Evolutionary conservation across 345 rosid genomes (phyloP).

Genomic region (Rubroshorea leprosula): DNA sequence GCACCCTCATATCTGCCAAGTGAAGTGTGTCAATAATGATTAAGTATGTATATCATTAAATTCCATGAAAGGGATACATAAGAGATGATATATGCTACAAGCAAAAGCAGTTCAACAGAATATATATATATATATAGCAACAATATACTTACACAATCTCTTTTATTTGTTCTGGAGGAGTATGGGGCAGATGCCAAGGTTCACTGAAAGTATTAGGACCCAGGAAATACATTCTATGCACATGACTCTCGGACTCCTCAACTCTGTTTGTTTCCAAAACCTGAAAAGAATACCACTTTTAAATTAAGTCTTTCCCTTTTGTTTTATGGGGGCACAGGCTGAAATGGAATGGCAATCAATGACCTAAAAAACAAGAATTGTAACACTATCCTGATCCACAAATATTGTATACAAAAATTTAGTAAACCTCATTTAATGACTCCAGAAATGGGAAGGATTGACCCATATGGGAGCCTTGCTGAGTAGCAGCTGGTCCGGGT

Average conservation of each 20-base stretch:
- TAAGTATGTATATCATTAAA: neutral
- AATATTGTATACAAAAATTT: conserved; percentile 14
- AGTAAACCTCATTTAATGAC: conserved; percentile 88
- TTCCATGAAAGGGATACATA: too few relatives aligned
- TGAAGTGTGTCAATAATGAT: conserved; percentile 1
- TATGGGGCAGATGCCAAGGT: conserved; percentile 96
- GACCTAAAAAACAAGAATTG: neutral
- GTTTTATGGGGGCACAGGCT: neutral
- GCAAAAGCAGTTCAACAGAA: conserved; percentile 18
- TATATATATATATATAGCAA: neutral
- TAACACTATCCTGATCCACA: neutral
- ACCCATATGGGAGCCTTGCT: conserved; percentile 84
- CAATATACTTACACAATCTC: conserved; percentile 84
- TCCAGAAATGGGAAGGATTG: conserved; percentile 98
- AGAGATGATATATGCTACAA: too few relatives aligned
- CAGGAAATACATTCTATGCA: conserved; percentile 97
- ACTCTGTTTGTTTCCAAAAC: conserved; percentile 98
- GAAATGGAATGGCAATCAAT: neutral
- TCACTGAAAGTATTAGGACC: conserved; percentile 93
- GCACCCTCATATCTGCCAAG: conserved; percentile 88
- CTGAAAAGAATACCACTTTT: conserved; percentile 28
- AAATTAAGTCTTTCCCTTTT: neutral
- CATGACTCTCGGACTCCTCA: conserved; percentile 91
- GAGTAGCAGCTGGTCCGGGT: conserved; percentile 89
- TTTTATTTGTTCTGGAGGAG: conserved; percentile 90